Base-by-base conservation (phyloP, 768 basidiomycete genomes). In the Mycena venus region DNA sequence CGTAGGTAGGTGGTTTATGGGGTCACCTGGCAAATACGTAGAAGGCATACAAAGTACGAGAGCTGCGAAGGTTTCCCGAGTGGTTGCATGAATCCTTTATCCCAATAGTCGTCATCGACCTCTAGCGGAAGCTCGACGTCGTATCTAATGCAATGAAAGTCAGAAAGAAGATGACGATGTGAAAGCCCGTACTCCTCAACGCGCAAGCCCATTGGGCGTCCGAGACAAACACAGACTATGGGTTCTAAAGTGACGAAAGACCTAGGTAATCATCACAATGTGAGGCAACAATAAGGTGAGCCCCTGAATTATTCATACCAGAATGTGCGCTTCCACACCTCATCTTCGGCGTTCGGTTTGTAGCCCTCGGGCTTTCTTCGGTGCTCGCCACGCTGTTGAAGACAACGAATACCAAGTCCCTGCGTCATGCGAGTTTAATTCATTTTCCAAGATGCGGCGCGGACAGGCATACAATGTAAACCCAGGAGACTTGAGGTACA, bases 121-220 rank as follows among this genome's bases (percentile, higher is more conserved):
- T 95, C 92, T n/a, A 92, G 87, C 9, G 91, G 92, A 19, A 89
- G 85, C 44, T 93, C 92, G 5, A 91, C 85, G 75, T 95, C 92
- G 77, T 92, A 91, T 74, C 92, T 92, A 72, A 32, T 17, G 36
- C 36, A 19, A 27, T 25, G 17, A 23, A 64, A 38, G 27, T n/a
- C 3, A 40, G n/a, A 63, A 1, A n/a, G 11, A 25, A 23, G 53
- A 29, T 23, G 7, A n/a, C 9, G 55, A 19, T 36, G 8, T 29
- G 25, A 38, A 44, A 31, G 25, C 49, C 83, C 47, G 3, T 72
- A 92, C 91, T 94, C 94, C 81, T 93, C 93, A 53, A 93, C 92
- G 61, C 91, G 90, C 7, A 95, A 86, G 4, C 90, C 89, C 66
- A 89, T 87, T 1, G 93, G 91, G 21, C 94, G 86, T 19, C 95